Evolutionary conservation across 108 stramenopile species (phyloP).

Genomic region (Mayamaea pseudoterrestris): DNA sequence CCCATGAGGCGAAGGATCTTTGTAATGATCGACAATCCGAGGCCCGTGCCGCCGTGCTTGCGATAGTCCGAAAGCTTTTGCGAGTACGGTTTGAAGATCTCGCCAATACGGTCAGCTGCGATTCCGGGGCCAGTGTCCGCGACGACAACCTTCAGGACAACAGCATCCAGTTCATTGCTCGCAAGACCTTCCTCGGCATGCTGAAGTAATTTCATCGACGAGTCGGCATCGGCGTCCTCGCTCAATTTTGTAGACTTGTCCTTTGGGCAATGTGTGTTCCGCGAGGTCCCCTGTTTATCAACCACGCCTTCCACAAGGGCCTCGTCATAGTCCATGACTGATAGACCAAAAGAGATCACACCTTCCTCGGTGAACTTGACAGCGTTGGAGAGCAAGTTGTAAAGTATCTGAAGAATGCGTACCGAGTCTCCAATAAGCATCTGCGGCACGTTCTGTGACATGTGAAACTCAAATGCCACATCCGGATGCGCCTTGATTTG

Average conservation of each 20-base stretch:
- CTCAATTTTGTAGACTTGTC: too few relatives aligned
- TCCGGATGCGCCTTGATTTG: not conserved
- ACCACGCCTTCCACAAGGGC: not conserved
- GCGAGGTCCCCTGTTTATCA: too few relatives aligned
- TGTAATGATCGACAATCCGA: conserved; percentile 17
- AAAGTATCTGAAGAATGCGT: conserved; percentile 6
- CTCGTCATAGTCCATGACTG: not conserved
- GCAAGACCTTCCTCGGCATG: too few relatives aligned
- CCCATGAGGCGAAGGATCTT: not conserved
- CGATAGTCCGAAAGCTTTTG: conserved; percentile 21
- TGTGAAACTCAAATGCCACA: not conserved
- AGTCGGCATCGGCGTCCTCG: too few relatives aligned
- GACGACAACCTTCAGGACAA: conserved; percentile 1
- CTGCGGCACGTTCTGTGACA: not conserved
- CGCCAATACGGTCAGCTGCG: conserved; percentile 6
- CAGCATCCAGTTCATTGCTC: not conserved
- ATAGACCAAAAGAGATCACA: not conserved
- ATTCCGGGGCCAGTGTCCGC: conserved; percentile 31
- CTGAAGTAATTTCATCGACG: too few relatives aligned
- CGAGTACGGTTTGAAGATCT: conserved; percentile 20
- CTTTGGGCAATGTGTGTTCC: too few relatives aligned
- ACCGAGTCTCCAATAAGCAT: not conserved
- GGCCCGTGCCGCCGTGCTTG: conserved; percentile 24
- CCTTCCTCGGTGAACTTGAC: conserved; percentile 18
- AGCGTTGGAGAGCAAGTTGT: conserved; percentile 14